phyloP scores from a whole-genome alignment of 169 alveolate genomes.

The Plasmodium ovale region DNA sequence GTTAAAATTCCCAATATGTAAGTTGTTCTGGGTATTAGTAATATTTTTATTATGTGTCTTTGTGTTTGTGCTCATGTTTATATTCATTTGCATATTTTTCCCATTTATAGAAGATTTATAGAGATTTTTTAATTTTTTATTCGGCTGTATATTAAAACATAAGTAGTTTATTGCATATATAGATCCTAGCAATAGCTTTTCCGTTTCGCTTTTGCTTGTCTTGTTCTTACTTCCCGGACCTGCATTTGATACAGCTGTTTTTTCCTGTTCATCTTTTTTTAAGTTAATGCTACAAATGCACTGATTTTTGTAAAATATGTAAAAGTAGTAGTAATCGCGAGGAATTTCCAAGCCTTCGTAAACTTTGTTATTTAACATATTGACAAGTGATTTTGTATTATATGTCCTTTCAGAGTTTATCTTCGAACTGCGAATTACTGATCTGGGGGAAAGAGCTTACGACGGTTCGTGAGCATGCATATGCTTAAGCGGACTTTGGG shows the following conservation, averaged over 20 bases:
- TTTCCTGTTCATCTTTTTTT: slow-evolving; percentile 37
- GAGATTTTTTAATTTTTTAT: slow-evolving; percentile 58
- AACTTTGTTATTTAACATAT: slow-evolving; percentile 32
- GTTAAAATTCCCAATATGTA: slow-evolving; percentile 68
- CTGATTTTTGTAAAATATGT: slow-evolving; percentile 69
- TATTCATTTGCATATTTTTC: no score
- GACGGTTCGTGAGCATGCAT: no score
- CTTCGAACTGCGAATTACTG: no score
- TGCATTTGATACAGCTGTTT: not conserved
- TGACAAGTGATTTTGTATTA: not conserved
- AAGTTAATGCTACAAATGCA: slow-evolving; percentile 56
- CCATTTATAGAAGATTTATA: slow-evolving; percentile 27
- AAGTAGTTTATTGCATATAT: slow-evolving; percentile 69
- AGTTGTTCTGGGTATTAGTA: slow-evolving; percentile 31
- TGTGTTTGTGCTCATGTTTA: slow-evolving; percentile 22
- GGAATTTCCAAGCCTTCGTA: slow-evolving; percentile 6
- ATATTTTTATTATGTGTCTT: slow-evolving; percentile 33
- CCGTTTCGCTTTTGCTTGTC: slow-evolving; percentile 35
- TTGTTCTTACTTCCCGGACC: not conserved
- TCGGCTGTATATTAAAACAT: slow-evolving; percentile 75
- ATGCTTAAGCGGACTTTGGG: no score
- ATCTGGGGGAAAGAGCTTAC: no score
- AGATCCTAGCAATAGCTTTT: slow-evolving; percentile 57
- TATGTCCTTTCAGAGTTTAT: not conserved
- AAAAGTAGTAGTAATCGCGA: slow-evolving; percentile 58